Evolutionary conservation across 75 land plant species (phyloP).

Genomic region (Pseudotsuga menziesii): DNA sequence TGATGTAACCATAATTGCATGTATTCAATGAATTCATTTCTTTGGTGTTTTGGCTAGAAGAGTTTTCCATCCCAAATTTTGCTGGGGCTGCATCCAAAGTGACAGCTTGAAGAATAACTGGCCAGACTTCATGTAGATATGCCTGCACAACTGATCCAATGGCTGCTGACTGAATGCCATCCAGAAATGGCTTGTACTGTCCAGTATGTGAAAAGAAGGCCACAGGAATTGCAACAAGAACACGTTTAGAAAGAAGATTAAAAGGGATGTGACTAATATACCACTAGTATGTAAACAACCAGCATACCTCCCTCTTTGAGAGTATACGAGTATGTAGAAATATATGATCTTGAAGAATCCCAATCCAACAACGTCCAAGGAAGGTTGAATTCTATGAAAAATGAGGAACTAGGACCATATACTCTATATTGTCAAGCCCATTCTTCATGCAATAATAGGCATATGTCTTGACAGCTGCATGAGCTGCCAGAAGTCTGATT

Average conservation of each 20-base stretch:
- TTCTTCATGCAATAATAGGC: slow-evolving; percentile 48
- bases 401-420: slow-evolving; percentile 44
- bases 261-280: too few relatives aligned
- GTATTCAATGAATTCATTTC: slow-evolving; percentile 2
- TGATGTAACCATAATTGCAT: slow-evolving; percentile 38
- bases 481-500: slow-evolving; percentile 75
- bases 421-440: slow-evolving; percentile 33
- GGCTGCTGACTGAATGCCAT: slow-evolving; percentile 63
- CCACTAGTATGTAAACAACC: too few relatives aligned
- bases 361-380: slow-evolving; percentile 71
- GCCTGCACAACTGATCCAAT: slow-evolving; percentile 51
- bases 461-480: slow-evolving; percentile 86
- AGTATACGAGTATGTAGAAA: slow-evolving; percentile 40
- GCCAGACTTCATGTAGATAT: slow-evolving; percentile 72
- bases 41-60: background rate
- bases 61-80: slow-evolving; percentile 9
- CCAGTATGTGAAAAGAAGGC: too few relatives aligned
- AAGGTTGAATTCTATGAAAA: slow-evolving; percentile 46
- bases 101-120: slow-evolving; percentile 77
- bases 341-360: slow-evolving; percentile 56
- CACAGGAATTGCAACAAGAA: too few relatives aligned
- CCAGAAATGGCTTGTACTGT: slow-evolving; percentile 83
- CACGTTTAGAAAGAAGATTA: too few relatives aligned
- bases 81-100: slow-evolving; percentile 61
- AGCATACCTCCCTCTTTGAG: too few relatives aligned